Evolutionary conservation across 768 basidiomycete genomes (phyloP).

Genomic region (Tephrocybe rancida): DNA sequence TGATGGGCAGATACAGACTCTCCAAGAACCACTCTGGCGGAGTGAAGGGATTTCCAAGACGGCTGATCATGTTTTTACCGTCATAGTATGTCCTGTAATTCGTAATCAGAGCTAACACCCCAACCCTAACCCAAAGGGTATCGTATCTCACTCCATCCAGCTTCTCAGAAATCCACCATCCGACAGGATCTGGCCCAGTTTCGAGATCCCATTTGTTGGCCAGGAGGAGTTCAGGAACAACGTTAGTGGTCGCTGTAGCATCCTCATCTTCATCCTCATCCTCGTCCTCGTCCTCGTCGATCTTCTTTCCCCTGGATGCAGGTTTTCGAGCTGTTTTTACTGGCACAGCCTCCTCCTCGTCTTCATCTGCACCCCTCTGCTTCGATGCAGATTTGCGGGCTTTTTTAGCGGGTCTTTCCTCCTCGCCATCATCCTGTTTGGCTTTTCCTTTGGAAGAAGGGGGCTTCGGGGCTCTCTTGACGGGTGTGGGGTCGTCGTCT

Average conservation of each 20-base stretch:
- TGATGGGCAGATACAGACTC: conserved; percentile 33
- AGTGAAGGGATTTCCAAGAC: conserved; percentile 60
- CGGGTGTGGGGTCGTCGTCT: conserved; percentile 10
- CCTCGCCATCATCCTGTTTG: conserved; percentile 25
- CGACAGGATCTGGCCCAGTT: conserved; percentile 52
- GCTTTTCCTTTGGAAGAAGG: conserved; percentile 17
- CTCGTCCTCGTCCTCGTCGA: conserved; percentile 18
- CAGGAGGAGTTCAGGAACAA: conserved; percentile 47
- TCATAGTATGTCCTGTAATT: conserved; percentile 52
- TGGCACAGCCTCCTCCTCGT: conserved; percentile 15
- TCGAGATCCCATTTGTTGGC: conserved; percentile 62
- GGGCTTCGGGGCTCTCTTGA: conserved; percentile 15
- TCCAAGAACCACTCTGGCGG: conserved; percentile 61
- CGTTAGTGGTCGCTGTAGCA: conserved; percentile 23
- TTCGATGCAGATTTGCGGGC: conserved; percentile 22
- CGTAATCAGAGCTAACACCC: background rate
- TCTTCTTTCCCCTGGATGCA: conserved; percentile 24
- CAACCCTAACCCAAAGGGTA: background rate
- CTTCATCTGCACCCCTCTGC: conserved; percentile 20
- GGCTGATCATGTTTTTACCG: conserved; percentile 52
- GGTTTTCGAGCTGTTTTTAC: conserved; percentile 3
- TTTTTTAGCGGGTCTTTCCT: conserved; percentile 18
- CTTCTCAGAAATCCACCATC: conserved; percentile 67
- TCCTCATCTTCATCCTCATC: conserved; percentile 1
- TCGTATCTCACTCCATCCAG: conserved; percentile 62